These are phyloP conservation scores for Candida peoriensis DNA, from an alignment of 805 yeast species.

Conservation along the genomic window DNA sequence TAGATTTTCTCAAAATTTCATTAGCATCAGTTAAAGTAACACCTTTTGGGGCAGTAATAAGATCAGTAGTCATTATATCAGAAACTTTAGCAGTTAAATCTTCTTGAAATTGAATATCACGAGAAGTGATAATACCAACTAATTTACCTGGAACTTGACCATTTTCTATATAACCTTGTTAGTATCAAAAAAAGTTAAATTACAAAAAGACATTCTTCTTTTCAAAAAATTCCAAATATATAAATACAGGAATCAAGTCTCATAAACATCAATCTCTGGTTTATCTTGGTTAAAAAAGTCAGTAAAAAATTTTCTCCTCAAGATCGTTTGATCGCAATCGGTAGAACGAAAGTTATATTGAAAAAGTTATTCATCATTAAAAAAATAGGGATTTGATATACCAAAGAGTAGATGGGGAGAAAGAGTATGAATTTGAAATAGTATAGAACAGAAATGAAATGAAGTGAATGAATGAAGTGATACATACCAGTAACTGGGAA, in stretches of 20 bases:
- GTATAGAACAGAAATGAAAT: not conserved
- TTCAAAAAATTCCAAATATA: not conserved
- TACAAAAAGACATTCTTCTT: not conserved
- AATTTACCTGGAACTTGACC: constrained; percentile 88
- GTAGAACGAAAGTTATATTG: constrained; percentile 98
- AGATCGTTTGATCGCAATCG: constrained; percentile 95
- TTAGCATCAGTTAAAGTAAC: constrained; percentile 83
- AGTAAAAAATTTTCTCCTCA: constrained; percentile 78
- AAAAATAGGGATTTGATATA: constrained; percentile 6
- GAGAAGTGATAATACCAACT: constrained; percentile 92
- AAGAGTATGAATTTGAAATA: not conserved
- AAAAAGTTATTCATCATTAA: constrained; percentile 48
- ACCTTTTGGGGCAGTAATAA: constrained; percentile 80
- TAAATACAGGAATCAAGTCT: not conserved
- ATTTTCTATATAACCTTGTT: constrained; percentile 47
- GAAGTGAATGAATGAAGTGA: not conserved
- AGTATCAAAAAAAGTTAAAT: constrained; percentile 10
- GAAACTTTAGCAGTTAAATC: constrained; percentile 55
- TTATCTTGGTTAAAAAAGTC: no score
- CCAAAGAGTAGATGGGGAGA: not conserved
- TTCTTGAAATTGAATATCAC: constrained; percentile 95
- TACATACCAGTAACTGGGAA: constrained; percentile 99
- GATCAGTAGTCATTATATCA: constrained; percentile 85
- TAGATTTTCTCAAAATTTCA: constrained; percentile 82
- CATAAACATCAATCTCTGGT: no score